A percentile compares a stretch with the other conserved stretches of the same genome.
Evolutionary conservation across 345 rosid species (phyloP).

Genomic region (Aurinia saxatilis): DNA sequence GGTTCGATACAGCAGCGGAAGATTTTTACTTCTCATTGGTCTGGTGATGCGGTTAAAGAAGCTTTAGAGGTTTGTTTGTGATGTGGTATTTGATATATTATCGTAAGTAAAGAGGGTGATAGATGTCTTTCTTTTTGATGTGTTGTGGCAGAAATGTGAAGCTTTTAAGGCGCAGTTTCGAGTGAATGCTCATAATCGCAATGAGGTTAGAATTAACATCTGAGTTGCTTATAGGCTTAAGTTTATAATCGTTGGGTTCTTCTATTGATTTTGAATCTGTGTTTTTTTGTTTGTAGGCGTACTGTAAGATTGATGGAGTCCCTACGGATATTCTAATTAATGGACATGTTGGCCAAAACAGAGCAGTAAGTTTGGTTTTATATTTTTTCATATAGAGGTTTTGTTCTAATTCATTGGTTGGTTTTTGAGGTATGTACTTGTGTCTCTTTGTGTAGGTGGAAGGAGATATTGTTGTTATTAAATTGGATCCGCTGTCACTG

Average conservation of each 20-base stretch:
- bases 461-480: constrained; percentile 67
- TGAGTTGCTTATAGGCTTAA: neutral
- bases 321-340: constrained; percentile 65
- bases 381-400: neutral
- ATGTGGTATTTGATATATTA: neutral
- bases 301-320: constrained; percentile 91
- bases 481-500: constrained; percentile 49
- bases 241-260: neutral
- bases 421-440: neutral
- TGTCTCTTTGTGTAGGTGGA: constrained; percentile 47
- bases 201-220: constrained; percentile 50
- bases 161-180: constrained; percentile 59
- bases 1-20: constrained; percentile 22
- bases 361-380: constrained; percentile 69
- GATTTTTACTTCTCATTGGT: constrained; percentile 50
- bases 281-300: constrained; percentile 46
- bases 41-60: constrained; percentile 44
- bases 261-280: neutral
- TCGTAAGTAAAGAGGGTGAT: neutral
- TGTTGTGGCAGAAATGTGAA: constrained; percentile 56
- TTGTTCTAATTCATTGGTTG: neutral
- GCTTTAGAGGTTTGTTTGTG: constrained; percentile 61
- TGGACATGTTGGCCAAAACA: constrained; percentile 66
- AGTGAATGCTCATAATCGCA: constrained; percentile 80
- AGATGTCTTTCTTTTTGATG: neutral